A percentile compares a stretch with the other conserved stretches of the same genome.
Conservation (phyloP, 768 basidiomycete species). For the Clitopilus passeckerianus region DNA sequence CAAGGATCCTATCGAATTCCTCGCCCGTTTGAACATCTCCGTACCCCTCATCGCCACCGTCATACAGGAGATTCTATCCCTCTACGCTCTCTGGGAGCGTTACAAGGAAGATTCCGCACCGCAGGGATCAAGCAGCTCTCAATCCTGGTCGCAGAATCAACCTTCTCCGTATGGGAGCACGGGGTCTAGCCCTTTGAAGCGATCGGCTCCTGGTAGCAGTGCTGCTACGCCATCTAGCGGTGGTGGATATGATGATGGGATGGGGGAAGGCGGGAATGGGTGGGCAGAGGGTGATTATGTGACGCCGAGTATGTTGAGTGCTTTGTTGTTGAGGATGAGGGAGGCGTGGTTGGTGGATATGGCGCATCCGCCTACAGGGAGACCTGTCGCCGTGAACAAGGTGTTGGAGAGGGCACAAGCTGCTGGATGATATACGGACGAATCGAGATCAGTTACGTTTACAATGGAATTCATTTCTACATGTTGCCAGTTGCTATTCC, state of each 20-base stretch:
- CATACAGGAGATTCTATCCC: conserved; percentile 84
- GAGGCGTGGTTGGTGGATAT: conserved; percentile 57
- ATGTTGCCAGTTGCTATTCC: too few relatives aligned
- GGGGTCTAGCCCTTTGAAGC: conserved; percentile 19
- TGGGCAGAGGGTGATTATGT: conserved; percentile 30
- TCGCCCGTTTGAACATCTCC: conserved; percentile 83
- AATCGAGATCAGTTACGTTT: too few relatives aligned
- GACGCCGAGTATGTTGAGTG: conserved; percentile 55
- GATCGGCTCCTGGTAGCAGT: conserved; percentile 16
- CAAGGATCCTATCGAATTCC: conserved; percentile 75
- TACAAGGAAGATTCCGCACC: conserved; percentile 63
- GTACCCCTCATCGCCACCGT: conserved; percentile 78
- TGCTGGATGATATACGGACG: conserved; percentile 31
- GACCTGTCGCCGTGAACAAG: conserved; percentile 61
- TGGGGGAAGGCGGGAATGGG: conserved; percentile 20
- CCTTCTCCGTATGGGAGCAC: conserved; percentile 20
- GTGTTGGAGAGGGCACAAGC: conserved; percentile 70
- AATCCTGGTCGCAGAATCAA: conserved; percentile 17
- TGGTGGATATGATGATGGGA: conserved; percentile 13
- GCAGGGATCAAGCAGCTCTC: conserved; percentile 19
- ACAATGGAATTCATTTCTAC: too few relatives aligned
- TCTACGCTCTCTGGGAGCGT: conserved; percentile 87
- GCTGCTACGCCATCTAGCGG: conserved; percentile 11
- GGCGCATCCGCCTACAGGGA: conserved; percentile 40
- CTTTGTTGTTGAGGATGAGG: conserved; percentile 60